A percentile compares a stretch with the other conserved stretches of the same genome.
Conservation (phyloP, 176 grass and related monocot species). For the Guadua angustifolia region DNA sequence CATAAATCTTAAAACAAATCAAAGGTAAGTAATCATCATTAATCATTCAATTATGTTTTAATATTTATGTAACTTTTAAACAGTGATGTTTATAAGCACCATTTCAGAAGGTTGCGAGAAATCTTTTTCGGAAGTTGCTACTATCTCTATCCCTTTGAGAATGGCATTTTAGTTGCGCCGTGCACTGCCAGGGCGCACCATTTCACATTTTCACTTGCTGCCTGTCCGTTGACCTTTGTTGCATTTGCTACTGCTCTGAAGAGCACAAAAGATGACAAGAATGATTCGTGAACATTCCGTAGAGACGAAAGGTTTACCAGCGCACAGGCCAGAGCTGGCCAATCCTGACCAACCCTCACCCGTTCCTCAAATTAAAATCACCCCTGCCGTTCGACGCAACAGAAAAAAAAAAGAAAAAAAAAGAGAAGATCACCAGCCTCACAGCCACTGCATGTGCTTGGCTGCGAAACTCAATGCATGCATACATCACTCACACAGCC, state of each 20-base stretch:
- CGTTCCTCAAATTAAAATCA: not conserved
- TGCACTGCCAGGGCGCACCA: not conserved
- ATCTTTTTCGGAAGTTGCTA: not conserved
- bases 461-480: not conserved
- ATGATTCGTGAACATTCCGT: not conserved
- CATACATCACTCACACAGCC: not conserved
- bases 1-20: too few species aligned
- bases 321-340: not conserved
- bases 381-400: slow-evolving; percentile 22
- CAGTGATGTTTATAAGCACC: too few species aligned
- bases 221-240: not conserved
- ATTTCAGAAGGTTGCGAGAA: not conserved
- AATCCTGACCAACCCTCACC: not conserved
- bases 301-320: not conserved
- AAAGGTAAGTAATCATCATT: too few species aligned
- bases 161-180: not conserved
- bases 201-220: not conserved
- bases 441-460: not conserved
- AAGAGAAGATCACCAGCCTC: slow-evolving; percentile 4
- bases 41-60: too few species aligned
- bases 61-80: too few species aligned
- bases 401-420: not conserved
- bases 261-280: not conserved
- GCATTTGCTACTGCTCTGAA: not conserved
- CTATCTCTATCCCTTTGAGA: not conserved